Percentiles rank a stretch among this genome's conserved stretches.
These are phyloP conservation scores for Aurinia saxatilis DNA, from an alignment of 345 rosid genomes.

Conservation along the genomic window DNA sequence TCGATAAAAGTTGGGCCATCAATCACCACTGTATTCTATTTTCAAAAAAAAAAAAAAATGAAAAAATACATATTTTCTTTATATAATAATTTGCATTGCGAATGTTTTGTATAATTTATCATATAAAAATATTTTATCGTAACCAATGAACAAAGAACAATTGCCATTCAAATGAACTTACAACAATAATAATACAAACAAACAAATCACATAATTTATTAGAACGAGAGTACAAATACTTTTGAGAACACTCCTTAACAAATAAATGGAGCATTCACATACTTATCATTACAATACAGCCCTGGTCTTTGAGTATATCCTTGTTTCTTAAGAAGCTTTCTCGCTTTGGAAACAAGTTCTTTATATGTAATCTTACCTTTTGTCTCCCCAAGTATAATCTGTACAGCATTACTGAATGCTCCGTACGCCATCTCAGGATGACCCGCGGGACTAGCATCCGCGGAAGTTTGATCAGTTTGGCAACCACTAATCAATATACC, in stretches of 20 bases:
- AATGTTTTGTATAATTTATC: too few relatives aligned
- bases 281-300: slow-evolving; percentile 62
- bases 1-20: too few relatives aligned
- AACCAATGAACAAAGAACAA: background rate
- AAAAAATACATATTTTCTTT: too few relatives aligned
- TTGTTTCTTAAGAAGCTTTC: slow-evolving; percentile 53
- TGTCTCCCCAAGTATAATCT: slow-evolving; percentile 50
- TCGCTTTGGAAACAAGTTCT: slow-evolving; percentile 55
- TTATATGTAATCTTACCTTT: slow-evolving; percentile 45
- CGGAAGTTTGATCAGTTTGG: slow-evolving; percentile 88
- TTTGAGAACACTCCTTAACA: too few relatives aligned
- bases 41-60: too few relatives aligned
- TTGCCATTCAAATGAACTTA: background rate
- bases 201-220: background rate
- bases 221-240: too few relatives aligned
- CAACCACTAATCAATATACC: slow-evolving; percentile 90
- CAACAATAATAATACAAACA: too few relatives aligned
- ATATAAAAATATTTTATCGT: too few relatives aligned
- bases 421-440: slow-evolving; percentile 60
- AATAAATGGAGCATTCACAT: slow-evolving; percentile 54
- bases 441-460: slow-evolving; percentile 74
- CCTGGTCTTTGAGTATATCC: slow-evolving; percentile 89
- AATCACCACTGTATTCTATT: too few relatives aligned
- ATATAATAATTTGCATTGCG: too few relatives aligned
- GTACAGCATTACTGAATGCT: slow-evolving; percentile 86